These are phyloP conservation scores for Paraglomus brasilianum DNA, from an alignment of 192 early-diverging fungal species.

Conservation along the genomic window DNA sequence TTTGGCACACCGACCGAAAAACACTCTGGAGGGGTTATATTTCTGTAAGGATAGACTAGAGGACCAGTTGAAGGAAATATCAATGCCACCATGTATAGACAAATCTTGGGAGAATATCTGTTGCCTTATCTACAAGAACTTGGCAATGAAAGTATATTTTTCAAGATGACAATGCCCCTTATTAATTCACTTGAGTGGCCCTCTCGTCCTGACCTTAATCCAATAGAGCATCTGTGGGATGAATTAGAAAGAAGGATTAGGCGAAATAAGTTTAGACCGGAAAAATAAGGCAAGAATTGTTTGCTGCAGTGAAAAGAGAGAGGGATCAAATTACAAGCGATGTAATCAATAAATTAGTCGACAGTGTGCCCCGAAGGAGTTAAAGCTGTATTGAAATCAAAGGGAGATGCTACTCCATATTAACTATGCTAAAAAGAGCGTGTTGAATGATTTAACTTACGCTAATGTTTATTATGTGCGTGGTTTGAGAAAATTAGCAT, in stretches of 20 bases:
- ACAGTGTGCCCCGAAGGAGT: conserved; percentile 1
- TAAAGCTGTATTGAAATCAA: conserved; percentile 1
- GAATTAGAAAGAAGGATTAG: conserved; percentile 4
- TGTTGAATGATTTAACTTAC: no score
- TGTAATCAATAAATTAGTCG: not conserved
- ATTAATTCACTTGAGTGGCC: conserved; percentile 30
- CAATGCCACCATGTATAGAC: not conserved
- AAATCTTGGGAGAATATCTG: not conserved
- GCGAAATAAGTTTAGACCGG: not conserved
- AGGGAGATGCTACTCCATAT: not conserved
- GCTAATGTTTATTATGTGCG: no score
- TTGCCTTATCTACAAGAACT: not conserved
- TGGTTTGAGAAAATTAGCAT: no score
- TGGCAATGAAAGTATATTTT: not conserved
- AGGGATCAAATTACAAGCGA: not conserved
- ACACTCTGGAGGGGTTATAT: not conserved
- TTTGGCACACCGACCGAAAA: no score
- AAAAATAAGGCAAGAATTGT: conserved; percentile 6
- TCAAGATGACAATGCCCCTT: conserved; percentile 15
- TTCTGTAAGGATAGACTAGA: not conserved
- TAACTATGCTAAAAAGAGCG: not conserved
- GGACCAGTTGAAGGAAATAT: not conserved
- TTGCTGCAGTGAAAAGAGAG: not conserved
- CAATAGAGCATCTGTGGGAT: conserved; percentile 17
- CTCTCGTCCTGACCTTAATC: conserved; percentile 4